phyloP scores from a whole-genome alignment of 805 yeast species.

The Ogataea paradorogensis region DNA sequence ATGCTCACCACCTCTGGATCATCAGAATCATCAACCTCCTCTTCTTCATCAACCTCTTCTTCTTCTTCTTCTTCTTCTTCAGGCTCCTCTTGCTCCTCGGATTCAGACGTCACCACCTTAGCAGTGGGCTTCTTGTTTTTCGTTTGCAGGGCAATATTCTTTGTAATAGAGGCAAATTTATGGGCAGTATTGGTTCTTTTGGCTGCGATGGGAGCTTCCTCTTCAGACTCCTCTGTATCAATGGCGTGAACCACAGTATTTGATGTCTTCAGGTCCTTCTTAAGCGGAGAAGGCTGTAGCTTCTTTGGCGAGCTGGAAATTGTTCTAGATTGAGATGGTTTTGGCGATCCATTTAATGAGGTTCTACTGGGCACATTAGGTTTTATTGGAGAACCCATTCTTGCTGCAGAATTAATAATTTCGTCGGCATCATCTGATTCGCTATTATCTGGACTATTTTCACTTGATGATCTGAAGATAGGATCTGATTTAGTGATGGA shows the following conservation, averaged over 20 bases:
- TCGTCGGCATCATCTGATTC: slow-evolving; percentile 30
- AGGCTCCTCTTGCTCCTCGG: slow-evolving; percentile 14
- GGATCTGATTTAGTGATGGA: neutral
- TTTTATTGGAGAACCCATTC: slow-evolving; percentile 31
- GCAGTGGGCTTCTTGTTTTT: slow-evolving; percentile 11
- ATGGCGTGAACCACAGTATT: neutral
- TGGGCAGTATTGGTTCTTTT: neutral
- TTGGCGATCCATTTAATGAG: slow-evolving; percentile 22
- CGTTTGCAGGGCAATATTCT: slow-evolving; percentile 28
- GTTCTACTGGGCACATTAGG: slow-evolving; percentile 17
- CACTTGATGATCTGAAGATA: slow-evolving; percentile 9
- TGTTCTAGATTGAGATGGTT: slow-evolving; percentile 4
- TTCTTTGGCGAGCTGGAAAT: slow-evolving; percentile 5
- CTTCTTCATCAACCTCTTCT: slow-evolving; percentile 1
- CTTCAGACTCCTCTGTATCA: slow-evolving; percentile 2
- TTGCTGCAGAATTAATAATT: slow-evolving; percentile 28
- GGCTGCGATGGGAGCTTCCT: slow-evolving; percentile 3
- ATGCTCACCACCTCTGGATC: slow-evolving; percentile 14
- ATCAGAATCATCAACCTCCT: slow-evolving; percentile 9
- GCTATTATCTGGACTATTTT: slow-evolving; percentile 5
- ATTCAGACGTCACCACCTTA: slow-evolving; percentile 1
- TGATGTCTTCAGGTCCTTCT: slow-evolving; percentile 5
- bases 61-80: slow-evolving; percentile 9
- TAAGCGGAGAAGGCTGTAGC: slow-evolving; percentile 24
- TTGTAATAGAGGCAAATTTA: slow-evolving; percentile 25